Percentiles rank a stretch among this genome's conserved stretches.
Conservation (phyloP, 2,329 filamentous ascomycete species). For the Mycogone perniciosa region DNA sequence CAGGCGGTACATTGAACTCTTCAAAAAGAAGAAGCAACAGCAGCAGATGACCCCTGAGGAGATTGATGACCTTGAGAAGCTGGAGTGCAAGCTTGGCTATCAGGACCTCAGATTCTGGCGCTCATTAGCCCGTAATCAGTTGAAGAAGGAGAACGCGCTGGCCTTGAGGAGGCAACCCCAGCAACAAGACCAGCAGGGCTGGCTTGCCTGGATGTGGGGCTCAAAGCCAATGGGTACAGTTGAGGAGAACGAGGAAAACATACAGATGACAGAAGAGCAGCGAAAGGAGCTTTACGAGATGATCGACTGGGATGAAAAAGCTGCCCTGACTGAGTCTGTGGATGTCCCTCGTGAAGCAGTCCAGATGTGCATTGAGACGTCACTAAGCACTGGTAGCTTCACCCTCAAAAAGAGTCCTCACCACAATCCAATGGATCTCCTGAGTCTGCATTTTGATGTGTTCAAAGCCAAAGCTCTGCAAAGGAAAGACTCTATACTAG, state of each 20-base stretch:
- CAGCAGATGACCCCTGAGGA: conserved; percentile 67
- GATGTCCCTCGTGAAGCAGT: conserved; percentile 87
- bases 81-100: conserved; percentile 86
- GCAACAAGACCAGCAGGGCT: conserved; percentile 68
- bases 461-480: conserved; percentile 89
- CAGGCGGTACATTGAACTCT: conserved; percentile 80
- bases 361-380: conserved; percentile 87
- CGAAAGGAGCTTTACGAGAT: conserved; percentile 93
- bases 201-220: conserved; percentile 90
- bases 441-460: conserved; percentile 88
- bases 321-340: conserved; percentile 77
- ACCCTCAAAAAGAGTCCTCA: conserved; percentile 70
- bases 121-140: conserved; percentile 84
- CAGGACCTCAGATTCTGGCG: conserved; percentile 97
- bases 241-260: conserved; percentile 61
- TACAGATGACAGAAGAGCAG: conserved; percentile 89
- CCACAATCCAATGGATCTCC: conserved; percentile 64
- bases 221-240: conserved; percentile 58
- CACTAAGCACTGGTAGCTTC: conserved; percentile 92
- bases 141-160: conserved; percentile 90
- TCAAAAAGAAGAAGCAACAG: conserved; percentile 85
- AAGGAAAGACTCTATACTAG: conserved; percentile 82
- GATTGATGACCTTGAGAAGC: conserved; percentile 59
- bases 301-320: conserved; percentile 98
- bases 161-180: conserved; percentile 61